Evolutionary conservation across 139 green algal species (phyloP), one percentile per base, ranked within the genome.

Genomic region (Tetraselmis striata): DNA sequence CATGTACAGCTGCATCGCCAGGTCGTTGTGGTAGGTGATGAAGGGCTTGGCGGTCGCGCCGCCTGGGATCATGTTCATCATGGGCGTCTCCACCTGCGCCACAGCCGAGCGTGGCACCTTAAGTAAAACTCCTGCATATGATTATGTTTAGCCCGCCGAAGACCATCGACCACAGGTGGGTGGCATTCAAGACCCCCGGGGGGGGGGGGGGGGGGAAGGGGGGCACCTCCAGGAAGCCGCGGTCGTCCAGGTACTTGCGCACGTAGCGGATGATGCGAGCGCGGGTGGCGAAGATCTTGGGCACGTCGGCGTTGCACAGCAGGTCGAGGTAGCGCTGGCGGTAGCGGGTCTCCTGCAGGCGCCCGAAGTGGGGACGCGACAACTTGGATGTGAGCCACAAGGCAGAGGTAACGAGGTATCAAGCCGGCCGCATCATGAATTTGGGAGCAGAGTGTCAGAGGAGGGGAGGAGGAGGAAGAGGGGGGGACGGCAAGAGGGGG

Each of bases 1-100:
- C 95, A 99, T 98, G 93, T 96, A 99, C 32, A 99, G 93, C 82
- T 90, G 80, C 95, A 99, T 97, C 92, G 97, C 90, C 23, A 99
- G 95, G 84, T 99, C 97, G 90, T 99, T 99, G 93, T 99, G 97
- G 84, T 97, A 91, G 1, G 97, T 99, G 24, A 98, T 87, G 85
- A 99, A 99, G 31, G 97, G 97, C 30, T 89, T 88, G 0, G 97
- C 97, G 29, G 97, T 95, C 29, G 97, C 97, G 59, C 97, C 95
- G 28, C 94, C 94, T 1, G 95, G 90, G 82, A 97, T 97, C 93
- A 97, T 97, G 91, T 97, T 97, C 95, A 97, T 98, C 93, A 97
- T 97, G 45, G 94, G 94, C 28, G 95, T 98, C 90, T 98, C 94
- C 77, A 98, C 93, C 87, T 90, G 81, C 11, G 77, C n/a, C 2